Conservation (phyloP, 2,329 filamentous ascomycete species). For the Diplodia corticola region DNA sequence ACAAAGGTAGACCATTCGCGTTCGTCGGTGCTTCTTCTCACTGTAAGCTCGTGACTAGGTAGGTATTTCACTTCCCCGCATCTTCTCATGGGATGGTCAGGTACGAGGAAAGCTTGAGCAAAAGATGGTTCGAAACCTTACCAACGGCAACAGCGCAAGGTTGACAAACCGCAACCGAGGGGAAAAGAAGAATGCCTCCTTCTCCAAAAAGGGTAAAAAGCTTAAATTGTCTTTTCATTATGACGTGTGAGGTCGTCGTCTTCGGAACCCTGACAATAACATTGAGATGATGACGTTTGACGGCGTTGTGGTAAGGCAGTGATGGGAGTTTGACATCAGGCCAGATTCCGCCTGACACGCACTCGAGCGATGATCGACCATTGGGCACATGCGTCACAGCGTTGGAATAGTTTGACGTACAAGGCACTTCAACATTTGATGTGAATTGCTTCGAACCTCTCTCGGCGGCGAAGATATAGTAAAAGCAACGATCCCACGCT, state of each 20-base stretch:
- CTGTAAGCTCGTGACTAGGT: too few relatives aligned
- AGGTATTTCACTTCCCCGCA: neutral
- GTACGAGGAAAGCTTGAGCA: neutral
- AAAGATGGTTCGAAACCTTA: neutral
- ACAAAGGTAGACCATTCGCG: too few relatives aligned
- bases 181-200: neutral
- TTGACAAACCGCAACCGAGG: neutral
- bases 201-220: neutral
- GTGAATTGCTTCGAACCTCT: conserved; percentile 21
- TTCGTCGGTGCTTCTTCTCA: too few relatives aligned
- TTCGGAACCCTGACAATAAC: neutral
- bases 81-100: neutral
- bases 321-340: neutral
- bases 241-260: neutral
- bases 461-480: conserved; percentile 5
- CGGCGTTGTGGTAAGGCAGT: neutral
- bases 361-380: neutral
- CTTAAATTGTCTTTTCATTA: neutral
- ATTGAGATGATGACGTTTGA: neutral
- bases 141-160: neutral
- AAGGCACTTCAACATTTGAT: conserved; percentile 12
- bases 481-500: conserved; percentile 17
- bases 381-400: neutral
- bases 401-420: neutral
- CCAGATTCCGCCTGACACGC: too few relatives aligned